Base-by-base conservation (phyloP, 225 moss, liverwort and hornwort species). In the Ulota crispa region DNA sequence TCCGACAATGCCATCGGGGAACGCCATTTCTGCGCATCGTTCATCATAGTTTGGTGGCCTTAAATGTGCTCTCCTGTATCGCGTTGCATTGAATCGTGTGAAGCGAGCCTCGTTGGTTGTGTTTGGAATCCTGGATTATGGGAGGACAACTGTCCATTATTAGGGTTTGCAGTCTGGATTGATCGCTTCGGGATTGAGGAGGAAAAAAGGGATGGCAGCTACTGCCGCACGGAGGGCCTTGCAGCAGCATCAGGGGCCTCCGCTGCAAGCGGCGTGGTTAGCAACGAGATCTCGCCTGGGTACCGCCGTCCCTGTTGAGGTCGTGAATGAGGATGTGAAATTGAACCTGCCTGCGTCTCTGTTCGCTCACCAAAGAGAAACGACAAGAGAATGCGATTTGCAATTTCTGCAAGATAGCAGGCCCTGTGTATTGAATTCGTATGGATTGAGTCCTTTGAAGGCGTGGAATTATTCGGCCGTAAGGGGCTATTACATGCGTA, bases 401-500 rank as follows among this genome's bases (percentile, higher is more conserved):
- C 83, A 83, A 30, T 71, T 83, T 34, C 30, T 90, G 82, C 95
- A 89, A 68, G 93, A 91, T 82, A 91, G 88, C 41, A 85, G 91
- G 70, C 50, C 50, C 18, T 18, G 50, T 50, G 50, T 18, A 6
- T 18, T 50, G 50, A 71, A 60, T 81, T 80, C 84, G 5, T 42
- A 64, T 36, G 84, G 84, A 72, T 88, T 86, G 82, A 63, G 72
- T 20, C 91, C 91, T 32, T 82, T 88, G 56, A 91, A 88, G 73
- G 90, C 88, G 30, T 99, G 98, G 98, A 99, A 92, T 86, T 91
- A 93, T 64, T 89, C 87, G n/a, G 37, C 90, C 41, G 90, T 89
- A 73, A 91, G 98, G 82, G 95, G 98, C 32, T 96, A 92, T 70
- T 92, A 94, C 60, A 94, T 92, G 91, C 89, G 98, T 70, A 88